These are phyloP conservation scores for Diplosphaera chodatii DNA, from an alignment of 139 green algal genomes.

Conservation along the genomic window DNA sequence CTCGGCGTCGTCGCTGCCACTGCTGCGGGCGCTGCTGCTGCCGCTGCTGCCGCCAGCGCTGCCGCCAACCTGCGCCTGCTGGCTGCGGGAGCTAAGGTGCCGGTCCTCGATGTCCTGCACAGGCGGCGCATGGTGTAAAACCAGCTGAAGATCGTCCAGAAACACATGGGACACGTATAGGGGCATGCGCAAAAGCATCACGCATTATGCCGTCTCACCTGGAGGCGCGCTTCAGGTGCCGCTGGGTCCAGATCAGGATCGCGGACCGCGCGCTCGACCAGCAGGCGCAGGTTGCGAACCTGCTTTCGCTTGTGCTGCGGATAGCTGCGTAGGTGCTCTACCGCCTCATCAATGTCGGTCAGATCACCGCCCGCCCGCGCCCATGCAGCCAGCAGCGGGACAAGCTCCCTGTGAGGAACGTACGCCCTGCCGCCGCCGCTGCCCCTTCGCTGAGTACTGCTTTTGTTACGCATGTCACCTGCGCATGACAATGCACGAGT, in stretches of 20 bases:
- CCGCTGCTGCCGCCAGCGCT: neutral
- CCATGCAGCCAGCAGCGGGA: neutral
- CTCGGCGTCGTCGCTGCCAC: conserved; percentile 21
- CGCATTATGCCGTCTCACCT: conserved; percentile 29
- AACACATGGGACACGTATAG: neutral
- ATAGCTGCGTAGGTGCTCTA: conserved; percentile 48
- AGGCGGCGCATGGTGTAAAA: neutral
- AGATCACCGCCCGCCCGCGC: conserved; percentile 27
- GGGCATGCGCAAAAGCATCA: neutral
- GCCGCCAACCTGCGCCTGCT: conserved; percentile 6
- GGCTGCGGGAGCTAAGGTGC: neutral
- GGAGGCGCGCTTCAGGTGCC: conserved; percentile 37
- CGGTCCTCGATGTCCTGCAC: neutral
- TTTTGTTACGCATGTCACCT: neutral
- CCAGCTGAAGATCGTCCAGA: too few species aligned
- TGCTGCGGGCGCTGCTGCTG: conserved; percentile 6
- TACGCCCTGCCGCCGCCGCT: neutral
- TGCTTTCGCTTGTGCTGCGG: conserved; percentile 65
- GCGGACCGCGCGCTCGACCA: conserved; percentile 35
- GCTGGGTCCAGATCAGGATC: conserved; percentile 20
- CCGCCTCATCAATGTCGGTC: conserved; percentile 55
- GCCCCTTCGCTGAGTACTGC: neutral
- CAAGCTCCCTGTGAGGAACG: neutral
- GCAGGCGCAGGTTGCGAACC: conserved; percentile 32
- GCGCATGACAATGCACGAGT: too few species aligned